These are phyloP conservation scores for Straminergon stramineum DNA, from an alignment of 225 moss, liverwort and hornwort species.

Conservation along the genomic window DNA sequence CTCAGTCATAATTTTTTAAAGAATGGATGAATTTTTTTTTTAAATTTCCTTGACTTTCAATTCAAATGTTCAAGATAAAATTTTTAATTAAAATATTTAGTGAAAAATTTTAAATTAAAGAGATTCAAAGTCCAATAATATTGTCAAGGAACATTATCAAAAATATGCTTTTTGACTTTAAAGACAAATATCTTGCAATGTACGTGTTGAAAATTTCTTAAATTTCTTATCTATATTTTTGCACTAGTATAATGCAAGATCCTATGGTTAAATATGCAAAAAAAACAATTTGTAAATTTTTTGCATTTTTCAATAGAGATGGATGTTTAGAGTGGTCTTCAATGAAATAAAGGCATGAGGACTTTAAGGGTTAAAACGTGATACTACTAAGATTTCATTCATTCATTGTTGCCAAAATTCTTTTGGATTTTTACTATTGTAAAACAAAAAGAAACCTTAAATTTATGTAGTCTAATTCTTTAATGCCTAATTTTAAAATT, in stretches of 20 bases:
- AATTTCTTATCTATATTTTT: not conserved
- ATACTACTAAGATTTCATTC: too few relatives aligned
- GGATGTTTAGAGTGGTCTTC: fast-evolving
- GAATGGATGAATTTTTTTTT: too few relatives aligned
- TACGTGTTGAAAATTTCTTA: fast-evolving
- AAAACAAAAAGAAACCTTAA: not conserved
- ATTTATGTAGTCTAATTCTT: not conserved
- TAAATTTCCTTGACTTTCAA: too few relatives aligned
- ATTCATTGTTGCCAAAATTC: not conserved
- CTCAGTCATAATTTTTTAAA: too few relatives aligned
- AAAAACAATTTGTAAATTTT: not conserved
- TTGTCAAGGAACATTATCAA: not conserved
- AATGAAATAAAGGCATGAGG: not conserved
- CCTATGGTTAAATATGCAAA: not conserved
- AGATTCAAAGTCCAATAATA: not conserved
- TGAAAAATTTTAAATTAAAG: not conserved
- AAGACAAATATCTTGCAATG: not conserved
- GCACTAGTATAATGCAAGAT: not conserved
- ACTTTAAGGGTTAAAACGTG: not conserved
- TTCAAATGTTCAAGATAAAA: not conserved
- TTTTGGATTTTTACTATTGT: not conserved
- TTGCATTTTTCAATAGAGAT: not conserved
- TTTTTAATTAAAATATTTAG: not conserved
- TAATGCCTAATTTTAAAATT: not conserved
- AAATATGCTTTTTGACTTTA: not conserved